A percentile compares a stretch with the other conserved stretches of the same genome.
Conservation (phyloP, 108 stramenopile genomes). For the Seminavis robusta region DNA sequence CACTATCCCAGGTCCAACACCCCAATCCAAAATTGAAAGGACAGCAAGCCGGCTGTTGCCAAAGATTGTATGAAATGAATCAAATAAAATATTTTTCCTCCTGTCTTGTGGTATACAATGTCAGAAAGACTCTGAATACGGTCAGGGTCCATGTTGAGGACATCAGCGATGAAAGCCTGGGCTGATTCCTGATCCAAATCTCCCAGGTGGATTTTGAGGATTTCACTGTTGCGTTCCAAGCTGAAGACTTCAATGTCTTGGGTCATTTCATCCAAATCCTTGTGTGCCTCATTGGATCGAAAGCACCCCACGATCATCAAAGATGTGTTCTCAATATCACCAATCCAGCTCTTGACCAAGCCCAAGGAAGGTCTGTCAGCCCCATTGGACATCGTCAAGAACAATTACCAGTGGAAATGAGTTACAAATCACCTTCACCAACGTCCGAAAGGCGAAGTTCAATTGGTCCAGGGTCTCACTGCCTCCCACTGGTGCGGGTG, state of each 20-base stretch:
- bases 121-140: no score
- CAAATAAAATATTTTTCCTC: no score
- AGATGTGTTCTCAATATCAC: slow-evolving; percentile 1
- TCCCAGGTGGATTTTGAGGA: not conserved
- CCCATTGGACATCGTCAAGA: no score
- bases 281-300: slow-evolving; percentile 15
- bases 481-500: not conserved
- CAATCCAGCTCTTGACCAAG: slow-evolving; percentile 1
- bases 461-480: not conserved
- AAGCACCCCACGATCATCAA: slow-evolving; percentile 19
- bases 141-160: not conserved
- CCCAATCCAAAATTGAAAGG: no score
- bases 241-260: no score
- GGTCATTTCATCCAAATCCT: not conserved
- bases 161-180: not conserved
- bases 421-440: slow-evolving; percentile 3
- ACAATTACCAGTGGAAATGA: not conserved
- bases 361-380: no score
- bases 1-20: no score
- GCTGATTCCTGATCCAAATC: not conserved
- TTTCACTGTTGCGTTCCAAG: not conserved
- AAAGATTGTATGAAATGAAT: no score
- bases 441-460: slow-evolving; percentile 6
- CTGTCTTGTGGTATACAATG: no score
- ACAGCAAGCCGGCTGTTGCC: no score